Evolutionary conservation across 768 basidiomycete species (phyloP).

Genomic region (Xerocomellus chrysenteron): DNA sequence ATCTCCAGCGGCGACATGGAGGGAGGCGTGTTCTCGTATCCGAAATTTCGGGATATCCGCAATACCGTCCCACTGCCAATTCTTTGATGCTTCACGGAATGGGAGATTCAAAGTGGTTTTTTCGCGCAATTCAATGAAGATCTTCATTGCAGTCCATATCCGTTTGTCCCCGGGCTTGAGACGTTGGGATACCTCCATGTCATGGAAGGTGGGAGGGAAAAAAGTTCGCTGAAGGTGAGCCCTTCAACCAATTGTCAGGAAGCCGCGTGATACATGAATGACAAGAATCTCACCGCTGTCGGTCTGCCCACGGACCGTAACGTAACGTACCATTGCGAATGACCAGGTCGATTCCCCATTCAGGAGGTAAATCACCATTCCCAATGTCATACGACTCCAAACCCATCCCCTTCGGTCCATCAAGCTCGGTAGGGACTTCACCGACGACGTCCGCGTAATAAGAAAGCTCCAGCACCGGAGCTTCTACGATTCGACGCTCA

Average conservation of each 20-base stretch:
- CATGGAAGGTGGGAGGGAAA: constrained; percentile 77
- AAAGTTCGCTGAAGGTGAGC: constrained; percentile 77
- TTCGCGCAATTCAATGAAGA: constrained; percentile 80
- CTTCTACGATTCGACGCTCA: constrained; percentile 78
- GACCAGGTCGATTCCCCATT: constrained; percentile 90
- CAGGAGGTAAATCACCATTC: constrained; percentile 84
- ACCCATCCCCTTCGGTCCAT: constrained; percentile 31
- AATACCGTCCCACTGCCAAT: constrained; percentile 90
- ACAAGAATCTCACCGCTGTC: constrained; percentile 63
- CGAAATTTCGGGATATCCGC: constrained; percentile 47
- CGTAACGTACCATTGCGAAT: constrained; percentile 72
- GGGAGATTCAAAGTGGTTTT: constrained; percentile 81
- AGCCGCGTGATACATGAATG: neutral
- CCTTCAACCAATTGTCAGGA: constrained; percentile 36
- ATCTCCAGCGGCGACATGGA: constrained; percentile 74
- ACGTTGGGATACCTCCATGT: constrained; percentile 51
- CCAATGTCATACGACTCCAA: constrained; percentile 66
- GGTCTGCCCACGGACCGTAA: constrained; percentile 97
- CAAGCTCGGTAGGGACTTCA: constrained; percentile 51
- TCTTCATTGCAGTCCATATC: constrained; percentile 76
- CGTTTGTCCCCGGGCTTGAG: constrained; percentile 79
- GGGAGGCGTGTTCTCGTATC: constrained; percentile 64
- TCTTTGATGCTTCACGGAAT: constrained; percentile 91
- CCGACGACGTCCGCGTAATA: constrained; percentile 90
- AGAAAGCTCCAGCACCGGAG: constrained; percentile 71